These are phyloP conservation scores for Verticillium klebahnii DNA, from an alignment of 2,329 filamentous ascomycete species.

Conservation along the genomic window DNA sequence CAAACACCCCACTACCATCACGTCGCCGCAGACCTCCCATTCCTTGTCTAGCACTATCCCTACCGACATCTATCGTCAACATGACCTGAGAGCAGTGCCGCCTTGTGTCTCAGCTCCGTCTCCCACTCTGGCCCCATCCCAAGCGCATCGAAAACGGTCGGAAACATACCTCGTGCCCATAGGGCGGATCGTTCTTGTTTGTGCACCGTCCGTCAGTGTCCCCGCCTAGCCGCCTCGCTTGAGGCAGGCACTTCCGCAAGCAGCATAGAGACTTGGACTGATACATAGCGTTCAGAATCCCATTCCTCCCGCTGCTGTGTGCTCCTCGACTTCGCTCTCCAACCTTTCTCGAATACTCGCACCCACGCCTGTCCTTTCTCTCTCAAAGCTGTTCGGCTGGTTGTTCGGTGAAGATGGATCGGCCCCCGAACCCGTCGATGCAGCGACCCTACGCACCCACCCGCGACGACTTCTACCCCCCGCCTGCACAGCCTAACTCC, in stretches of 20 bases:
- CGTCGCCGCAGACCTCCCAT: not conserved
- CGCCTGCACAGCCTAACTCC: not conserved
- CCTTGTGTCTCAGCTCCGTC: not conserved
- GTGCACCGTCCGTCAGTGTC: not conserved
- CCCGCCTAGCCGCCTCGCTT: not conserved
- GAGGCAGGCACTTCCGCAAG: not conserved
- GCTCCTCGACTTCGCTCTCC: not conserved
- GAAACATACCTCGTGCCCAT: not conserved
- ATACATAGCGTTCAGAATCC: not conserved
- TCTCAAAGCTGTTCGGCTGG: not conserved
- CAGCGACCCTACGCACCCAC: not conserved
- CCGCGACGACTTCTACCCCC: not conserved
- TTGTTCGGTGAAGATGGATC: not conserved
- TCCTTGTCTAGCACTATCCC: not conserved
- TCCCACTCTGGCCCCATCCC: not conserved
- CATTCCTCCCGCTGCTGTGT: not conserved
- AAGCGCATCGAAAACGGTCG: not conserved
- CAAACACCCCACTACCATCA: not conserved
- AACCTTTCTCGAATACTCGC: no score
- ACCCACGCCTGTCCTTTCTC: not conserved
- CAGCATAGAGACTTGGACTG: not conserved
- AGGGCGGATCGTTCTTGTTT: not conserved
- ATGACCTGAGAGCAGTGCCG: not conserved
- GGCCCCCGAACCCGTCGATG: not conserved
- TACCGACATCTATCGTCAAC: not conserved